Base-by-base conservation (phyloP, 495 filamentous ascomycete genomes). In the Aspergillus saccharolyticus region DNA sequence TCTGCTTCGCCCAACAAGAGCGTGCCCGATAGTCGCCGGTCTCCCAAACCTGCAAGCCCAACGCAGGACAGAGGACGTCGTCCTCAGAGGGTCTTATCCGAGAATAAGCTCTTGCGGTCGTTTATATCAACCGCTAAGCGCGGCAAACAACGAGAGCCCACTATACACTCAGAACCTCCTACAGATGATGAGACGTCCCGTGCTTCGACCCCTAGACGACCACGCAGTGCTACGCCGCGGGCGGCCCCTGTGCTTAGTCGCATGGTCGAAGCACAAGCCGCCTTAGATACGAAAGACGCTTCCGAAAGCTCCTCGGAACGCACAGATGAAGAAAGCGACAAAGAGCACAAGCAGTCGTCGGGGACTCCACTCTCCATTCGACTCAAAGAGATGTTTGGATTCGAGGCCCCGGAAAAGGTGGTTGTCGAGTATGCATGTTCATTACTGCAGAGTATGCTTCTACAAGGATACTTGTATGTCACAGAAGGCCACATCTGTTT, bases 381-480 rank as follows among this genome's bases (percentile, higher is more conserved):
- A 53, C 68, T 98, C 21, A 90, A 83, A 76, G 85, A 96, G 51
- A 96, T 98, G 59, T 98, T 98, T 69, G 83, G 83, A 33, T 95
- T 96, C 60, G 83, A 91, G 30, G 76, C 78, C 18, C 79, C 89
- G 0, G 94, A 98, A 68, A 88, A 93, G 53, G 89, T 97, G 7
- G 83, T 96, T 63, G 56, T 70, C 84, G 94, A 98, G 75, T 98
- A 96, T 64, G 89, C 93, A 20, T 97, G 94, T 74, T 96, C 91
- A 81, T 76, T 97, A 28, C 75, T 98, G 42, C 91, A 97, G 67
- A 96, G 88, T 69, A 90, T 97, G 55, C 78, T 97, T 10, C 80
- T 97, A 15, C 90, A 96, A 65, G 94, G 94, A 2, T 96, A 95
- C 68, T 88, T 98, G 87, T 98, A 97, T 75, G 90, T 98, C 66